Percentiles rank a stretch among this genome's conserved stretches.
phyloP scores from a whole-genome alignment of 257 asterid genomes.

The Penstemon eatonii region DNA sequence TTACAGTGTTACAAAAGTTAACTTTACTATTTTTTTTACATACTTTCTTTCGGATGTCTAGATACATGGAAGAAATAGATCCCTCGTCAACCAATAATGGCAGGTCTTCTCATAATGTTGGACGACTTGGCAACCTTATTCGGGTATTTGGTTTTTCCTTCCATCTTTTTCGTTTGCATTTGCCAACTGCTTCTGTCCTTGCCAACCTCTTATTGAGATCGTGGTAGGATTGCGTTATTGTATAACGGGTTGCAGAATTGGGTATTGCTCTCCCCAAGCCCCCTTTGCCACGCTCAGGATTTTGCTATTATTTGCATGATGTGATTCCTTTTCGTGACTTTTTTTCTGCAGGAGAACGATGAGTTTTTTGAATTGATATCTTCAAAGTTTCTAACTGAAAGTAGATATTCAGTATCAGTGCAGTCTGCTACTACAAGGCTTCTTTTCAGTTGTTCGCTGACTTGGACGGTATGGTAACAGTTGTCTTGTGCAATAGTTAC shows the following conservation, averaged over 20 bases:
- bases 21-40: background rate
- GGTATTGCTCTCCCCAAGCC: conserved; percentile 15
- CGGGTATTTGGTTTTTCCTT: conserved; percentile 52
- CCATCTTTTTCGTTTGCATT: conserved; percentile 16
- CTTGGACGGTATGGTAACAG: conserved; percentile 69
- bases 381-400: conserved; percentile 68
- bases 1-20: conserved; percentile 5
- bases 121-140: conserved; percentile 87
- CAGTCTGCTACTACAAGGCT: conserved; percentile 89
- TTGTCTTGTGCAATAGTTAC: background rate
- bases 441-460: conserved; percentile 83
- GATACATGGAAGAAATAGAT: conserved; percentile 79
- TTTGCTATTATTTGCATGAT: conserved; percentile 4
- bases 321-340: conserved; percentile 25
- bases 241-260: background rate
- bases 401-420: conserved; percentile 64
- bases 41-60: conserved; percentile 33
- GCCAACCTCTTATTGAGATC: conserved; percentile 6
- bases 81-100: conserved; percentile 65
- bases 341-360: conserved; percentile 80
- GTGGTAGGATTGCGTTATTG: conserved; percentile 1
- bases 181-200: conserved; percentile 11
- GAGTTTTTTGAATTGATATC: conserved; percentile 88
- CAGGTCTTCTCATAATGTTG: conserved; percentile 82
- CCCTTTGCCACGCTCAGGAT: conserved; percentile 14